These are phyloP conservation scores for Harringtonia lauricola DNA, from an alignment of 2,329 filamentous ascomycete species.

Conservation along the genomic window DNA sequence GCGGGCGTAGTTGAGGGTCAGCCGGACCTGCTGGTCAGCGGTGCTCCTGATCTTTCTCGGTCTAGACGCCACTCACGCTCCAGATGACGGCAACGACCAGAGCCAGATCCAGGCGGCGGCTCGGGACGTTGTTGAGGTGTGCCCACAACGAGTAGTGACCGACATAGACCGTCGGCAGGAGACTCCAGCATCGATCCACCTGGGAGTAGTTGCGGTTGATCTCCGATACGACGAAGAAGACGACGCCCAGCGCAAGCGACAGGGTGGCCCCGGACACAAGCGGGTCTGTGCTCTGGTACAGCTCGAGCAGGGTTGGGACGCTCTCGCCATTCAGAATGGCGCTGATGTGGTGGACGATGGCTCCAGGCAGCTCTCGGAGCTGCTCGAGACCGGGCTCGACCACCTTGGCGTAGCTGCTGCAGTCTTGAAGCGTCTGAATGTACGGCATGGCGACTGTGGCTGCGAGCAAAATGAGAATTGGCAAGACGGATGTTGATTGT, in stretches of 20 bases:
- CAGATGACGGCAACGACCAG: slow-evolving; percentile 62
- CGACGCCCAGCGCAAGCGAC: slow-evolving; percentile 55
- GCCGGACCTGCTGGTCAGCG: slow-evolving; percentile 41
- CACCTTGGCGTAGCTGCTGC: slow-evolving; percentile 62
- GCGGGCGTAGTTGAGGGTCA: slow-evolving; percentile 96
- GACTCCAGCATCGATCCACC: slow-evolving; percentile 84
- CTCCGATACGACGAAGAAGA: slow-evolving; percentile 70
- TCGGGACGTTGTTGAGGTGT: slow-evolving; percentile 59
- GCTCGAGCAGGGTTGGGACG: slow-evolving; percentile 37
- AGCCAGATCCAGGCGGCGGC: slow-evolving; percentile 60
- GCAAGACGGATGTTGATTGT: not conserved
- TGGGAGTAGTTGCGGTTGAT: slow-evolving; percentile 94
- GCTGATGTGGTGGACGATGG: slow-evolving; percentile 47
- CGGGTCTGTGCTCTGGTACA: slow-evolving; percentile 83
- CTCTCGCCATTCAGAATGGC: slow-evolving; percentile 35
- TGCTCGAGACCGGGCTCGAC: slow-evolving; percentile 66
- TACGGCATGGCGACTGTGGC: slow-evolving; percentile 44
- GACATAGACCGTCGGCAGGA: slow-evolving; percentile 80
- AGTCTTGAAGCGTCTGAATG: slow-evolving; percentile 61
- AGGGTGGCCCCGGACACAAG: slow-evolving; percentile 64
- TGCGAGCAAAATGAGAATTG: not conserved
- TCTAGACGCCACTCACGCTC: slow-evolving; percentile 50
- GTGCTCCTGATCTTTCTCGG: not conserved
- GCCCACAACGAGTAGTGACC: slow-evolving; percentile 79
- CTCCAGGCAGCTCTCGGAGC: slow-evolving; percentile 57